phyloP scores from a whole-genome alignment of 306 rosid species.

The Citrullus amarus region DNA sequence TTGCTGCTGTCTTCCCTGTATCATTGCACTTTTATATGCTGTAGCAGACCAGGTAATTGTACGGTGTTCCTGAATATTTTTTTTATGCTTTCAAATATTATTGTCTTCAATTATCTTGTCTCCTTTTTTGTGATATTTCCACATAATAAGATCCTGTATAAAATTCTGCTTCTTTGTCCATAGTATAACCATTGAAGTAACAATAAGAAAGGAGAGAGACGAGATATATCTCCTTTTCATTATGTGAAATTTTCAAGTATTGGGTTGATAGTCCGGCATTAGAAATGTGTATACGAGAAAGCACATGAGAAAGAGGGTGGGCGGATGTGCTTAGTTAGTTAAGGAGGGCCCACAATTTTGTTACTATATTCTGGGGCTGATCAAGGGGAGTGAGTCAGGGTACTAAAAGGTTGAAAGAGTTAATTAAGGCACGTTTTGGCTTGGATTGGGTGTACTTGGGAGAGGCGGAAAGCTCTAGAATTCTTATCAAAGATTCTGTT shows the following conservation, averaged over 20 bases:
- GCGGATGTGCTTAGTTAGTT: neutral
- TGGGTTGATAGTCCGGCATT: neutral
- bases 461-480: neutral
- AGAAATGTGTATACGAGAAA: neutral
- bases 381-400: neutral
- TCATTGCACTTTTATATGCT: constrained; percentile 62
- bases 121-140: neutral
- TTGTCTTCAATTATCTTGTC: neutral
- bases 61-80: constrained; percentile 1
- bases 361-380: neutral
- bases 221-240: neutral
- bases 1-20: constrained; percentile 86
- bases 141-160: neutral
- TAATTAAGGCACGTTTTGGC: neutral
- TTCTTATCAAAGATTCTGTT: neutral
- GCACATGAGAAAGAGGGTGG: neutral
- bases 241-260: neutral
- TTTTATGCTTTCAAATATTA: constrained; percentile 1
- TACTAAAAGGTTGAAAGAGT: neutral
- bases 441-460: neutral
- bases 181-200: neutral
- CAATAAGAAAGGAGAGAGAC: neutral
- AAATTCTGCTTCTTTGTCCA: neutral
- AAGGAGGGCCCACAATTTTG: neutral
- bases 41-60: constrained; percentile 86